phyloP scores from a whole-genome alignment of 805 yeast species.

The Kluyveromyces siamensis region DNA sequence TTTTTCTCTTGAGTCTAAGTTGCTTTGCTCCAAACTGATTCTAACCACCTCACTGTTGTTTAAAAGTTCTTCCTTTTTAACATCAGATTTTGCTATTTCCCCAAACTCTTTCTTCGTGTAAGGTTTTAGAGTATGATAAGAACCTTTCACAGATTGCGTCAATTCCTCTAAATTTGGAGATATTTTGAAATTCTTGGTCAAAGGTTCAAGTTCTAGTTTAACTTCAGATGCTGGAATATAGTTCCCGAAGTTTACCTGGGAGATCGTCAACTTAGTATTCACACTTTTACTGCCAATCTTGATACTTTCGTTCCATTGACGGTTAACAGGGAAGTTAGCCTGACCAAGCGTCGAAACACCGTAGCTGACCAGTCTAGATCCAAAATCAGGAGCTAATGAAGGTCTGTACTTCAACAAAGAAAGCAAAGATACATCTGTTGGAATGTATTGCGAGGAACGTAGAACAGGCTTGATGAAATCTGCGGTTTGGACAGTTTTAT shows the following conservation, averaged over 20 bases:
- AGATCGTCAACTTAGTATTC: conserved; percentile 24
- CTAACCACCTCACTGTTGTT: conserved; percentile 18
- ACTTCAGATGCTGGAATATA: conserved; percentile 49
- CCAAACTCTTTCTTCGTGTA: conserved; percentile 8
- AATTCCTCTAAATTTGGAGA: conserved; percentile 9
- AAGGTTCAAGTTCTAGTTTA: conserved; percentile 16
- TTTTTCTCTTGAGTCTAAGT: conserved; percentile 10
- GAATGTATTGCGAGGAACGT: conserved; percentile 10
- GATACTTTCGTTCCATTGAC: conserved; percentile 17
- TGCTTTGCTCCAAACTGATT: conserved; percentile 16
- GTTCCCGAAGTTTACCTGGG: conserved; percentile 61
- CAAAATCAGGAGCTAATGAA: conserved; percentile 10
- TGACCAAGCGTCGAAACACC: conserved; percentile 15
- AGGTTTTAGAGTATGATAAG: conserved; percentile 10
- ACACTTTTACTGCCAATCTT: conserved; percentile 3
- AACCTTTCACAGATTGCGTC: conserved; percentile 15
- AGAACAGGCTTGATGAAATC: not conserved
- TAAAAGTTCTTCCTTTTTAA: conserved; percentile 10
- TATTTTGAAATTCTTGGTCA: conserved; percentile 15
- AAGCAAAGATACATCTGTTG: conserved; percentile 18
- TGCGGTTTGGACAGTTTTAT: not conserved
- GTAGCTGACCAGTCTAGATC: conserved; percentile 14
- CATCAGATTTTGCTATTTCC: conserved; percentile 11
- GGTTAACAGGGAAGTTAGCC: conserved; percentile 18
- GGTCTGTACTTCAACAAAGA: conserved; percentile 20